Conservation (phyloP, 2,329 filamentous ascomycete genomes). For the Penicillium fuscoglaucum region DNA sequence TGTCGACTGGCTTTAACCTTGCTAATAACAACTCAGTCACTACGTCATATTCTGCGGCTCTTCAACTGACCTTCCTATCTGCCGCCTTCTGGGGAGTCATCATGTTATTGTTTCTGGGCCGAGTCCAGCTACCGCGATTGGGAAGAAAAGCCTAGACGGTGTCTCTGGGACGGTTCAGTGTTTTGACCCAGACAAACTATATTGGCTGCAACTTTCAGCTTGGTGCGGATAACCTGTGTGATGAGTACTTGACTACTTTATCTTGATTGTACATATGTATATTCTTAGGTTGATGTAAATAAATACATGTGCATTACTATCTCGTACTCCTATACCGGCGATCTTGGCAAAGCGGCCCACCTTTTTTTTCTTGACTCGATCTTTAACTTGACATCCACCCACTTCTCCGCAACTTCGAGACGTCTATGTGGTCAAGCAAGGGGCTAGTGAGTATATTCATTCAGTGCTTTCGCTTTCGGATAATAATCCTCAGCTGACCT, state of each 20-base stretch:
- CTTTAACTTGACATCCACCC: conserved; percentile 6
- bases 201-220: background rate
- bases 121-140: conserved; percentile 37
- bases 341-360: conserved; percentile 11
- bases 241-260: background rate
- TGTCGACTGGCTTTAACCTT: background rate
- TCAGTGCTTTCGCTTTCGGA: background rate
- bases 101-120: conserved; percentile 35
- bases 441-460: conserved; percentile 6
- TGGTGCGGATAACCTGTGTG: background rate
- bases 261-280: background rate
- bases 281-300: background rate
- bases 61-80: conserved; percentile 42
- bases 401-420: conserved; percentile 13
- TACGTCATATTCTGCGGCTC: conserved; percentile 37
- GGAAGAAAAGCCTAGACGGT: conserved; percentile 23
- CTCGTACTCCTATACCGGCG: background rate
- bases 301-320: background rate
- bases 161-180: too few species aligned
- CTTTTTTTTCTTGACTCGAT: background rate
- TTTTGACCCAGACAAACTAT: background rate
- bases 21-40: conserved; percentile 35
- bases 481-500: conserved; percentile 10
- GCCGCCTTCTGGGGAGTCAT: conserved; percentile 38
- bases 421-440: conserved; percentile 11